Percentiles rank a stretch among this genome's conserved stretches.
Evolutionary conservation across 805 yeast genomes (phyloP).

Genomic region (Yamadazyma akitaensis): DNA sequence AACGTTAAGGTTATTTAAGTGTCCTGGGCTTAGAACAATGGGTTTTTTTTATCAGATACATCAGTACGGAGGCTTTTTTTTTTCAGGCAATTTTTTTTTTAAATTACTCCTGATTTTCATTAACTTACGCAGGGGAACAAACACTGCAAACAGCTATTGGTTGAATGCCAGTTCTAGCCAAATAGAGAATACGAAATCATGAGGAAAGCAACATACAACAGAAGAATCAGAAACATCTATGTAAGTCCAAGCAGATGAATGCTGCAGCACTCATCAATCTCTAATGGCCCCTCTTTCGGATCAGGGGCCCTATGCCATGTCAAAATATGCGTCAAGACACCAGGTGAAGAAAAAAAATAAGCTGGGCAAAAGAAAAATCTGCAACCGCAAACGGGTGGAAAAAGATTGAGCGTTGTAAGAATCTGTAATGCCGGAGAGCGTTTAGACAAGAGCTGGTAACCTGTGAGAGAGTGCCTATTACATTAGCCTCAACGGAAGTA

Average conservation of each 20-base stretch:
- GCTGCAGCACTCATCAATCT: background rate
- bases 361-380: background rate
- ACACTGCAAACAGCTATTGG: background rate
- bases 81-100: background rate
- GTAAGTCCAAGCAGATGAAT: background rate
- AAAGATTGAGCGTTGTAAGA: too few relatives aligned
- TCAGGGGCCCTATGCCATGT: background rate
- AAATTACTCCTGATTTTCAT: background rate
- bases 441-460: too few relatives aligned
- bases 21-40: background rate
- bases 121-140: slow-evolving; percentile 1
- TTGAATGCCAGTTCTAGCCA: background rate
- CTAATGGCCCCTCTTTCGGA: background rate
- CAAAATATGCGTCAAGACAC: background rate
- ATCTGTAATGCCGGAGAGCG: too few relatives aligned
- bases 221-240: too few relatives aligned
- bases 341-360: background rate
- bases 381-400: background rate
- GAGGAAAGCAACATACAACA: background rate
- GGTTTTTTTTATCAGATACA: slow-evolving; percentile 6
- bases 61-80: slow-evolving; percentile 2
- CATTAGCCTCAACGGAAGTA: background rate
- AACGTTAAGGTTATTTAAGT: background rate
- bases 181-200: background rate
- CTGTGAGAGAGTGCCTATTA: background rate